phyloP scores from a whole-genome alignment of 179 eudicot genomes.

The Sideroxylon spinosum region DNA sequence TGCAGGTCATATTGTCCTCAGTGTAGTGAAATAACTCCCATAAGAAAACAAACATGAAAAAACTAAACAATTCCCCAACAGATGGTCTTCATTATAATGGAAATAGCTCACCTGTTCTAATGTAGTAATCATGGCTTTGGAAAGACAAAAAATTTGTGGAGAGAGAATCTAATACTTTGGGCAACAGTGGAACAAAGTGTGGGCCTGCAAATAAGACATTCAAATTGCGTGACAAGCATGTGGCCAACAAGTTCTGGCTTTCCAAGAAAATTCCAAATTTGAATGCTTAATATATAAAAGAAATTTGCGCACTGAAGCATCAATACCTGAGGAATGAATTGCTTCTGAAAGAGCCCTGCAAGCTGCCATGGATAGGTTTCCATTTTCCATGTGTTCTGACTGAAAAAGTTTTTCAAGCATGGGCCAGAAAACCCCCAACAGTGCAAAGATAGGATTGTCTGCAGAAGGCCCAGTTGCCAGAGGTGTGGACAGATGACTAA shows the following conservation, averaged over 20 bases:
- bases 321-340: conserved; percentile 79
- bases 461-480: conserved; percentile 34
- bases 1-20: neutral
- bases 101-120: conserved; percentile 68
- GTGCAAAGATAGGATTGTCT: conserved; percentile 55
- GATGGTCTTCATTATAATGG: neutral
- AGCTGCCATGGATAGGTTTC: conserved; percentile 69
- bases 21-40: neutral
- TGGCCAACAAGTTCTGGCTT: conserved; percentile 12
- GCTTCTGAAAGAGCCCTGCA: conserved; percentile 92
- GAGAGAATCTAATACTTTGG: conserved; percentile 72
- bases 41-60: neutral
- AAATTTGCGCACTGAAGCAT: conserved; percentile 7
- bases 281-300: neutral
- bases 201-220: conserved; percentile 50
- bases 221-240: conserved; percentile 8
- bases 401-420: conserved; percentile 77
- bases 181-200: conserved; percentile 61
- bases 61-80: conserved; percentile 1
- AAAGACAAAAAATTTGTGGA: conserved; percentile 70
- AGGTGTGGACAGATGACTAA: conserved; percentile 64
- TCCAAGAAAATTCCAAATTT: neutral
- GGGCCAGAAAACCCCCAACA: conserved; percentile 84
- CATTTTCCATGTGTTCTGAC: conserved; percentile 74
- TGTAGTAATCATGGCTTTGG: conserved; percentile 86